Conservation (phyloP, 2,329 filamentous ascomycete genomes). For the Penicillium sp. region DNA sequence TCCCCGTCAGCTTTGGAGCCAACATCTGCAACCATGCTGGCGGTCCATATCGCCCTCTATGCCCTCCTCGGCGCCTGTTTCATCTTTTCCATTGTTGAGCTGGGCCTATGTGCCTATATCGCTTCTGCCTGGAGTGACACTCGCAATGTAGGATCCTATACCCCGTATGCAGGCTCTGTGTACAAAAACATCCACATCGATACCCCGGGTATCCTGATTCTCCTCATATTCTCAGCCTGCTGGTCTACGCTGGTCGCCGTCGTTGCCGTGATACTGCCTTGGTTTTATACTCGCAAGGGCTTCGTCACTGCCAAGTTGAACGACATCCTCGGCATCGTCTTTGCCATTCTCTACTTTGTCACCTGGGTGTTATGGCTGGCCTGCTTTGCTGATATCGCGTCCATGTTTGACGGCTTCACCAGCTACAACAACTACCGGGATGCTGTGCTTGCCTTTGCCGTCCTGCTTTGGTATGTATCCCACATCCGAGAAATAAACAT, state of each 20-base stretch:
- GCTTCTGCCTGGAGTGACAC: constrained; percentile 6
- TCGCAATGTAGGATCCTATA: constrained; percentile 1
- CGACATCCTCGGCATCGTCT: constrained; percentile 17
- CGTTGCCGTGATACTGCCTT: constrained; percentile 21
- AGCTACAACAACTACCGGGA: constrained; percentile 16
- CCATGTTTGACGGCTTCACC: constrained; percentile 6
- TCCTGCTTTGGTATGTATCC: constrained; percentile 25
- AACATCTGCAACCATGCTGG: constrained; percentile 13
- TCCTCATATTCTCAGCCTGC: constrained; percentile 24
- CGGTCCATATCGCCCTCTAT: constrained; percentile 24
- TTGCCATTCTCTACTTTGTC: constrained; percentile 24
- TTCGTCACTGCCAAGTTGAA: constrained; percentile 17
- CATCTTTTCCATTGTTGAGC: constrained; percentile 26
- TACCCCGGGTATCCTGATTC: constrained; percentile 21
- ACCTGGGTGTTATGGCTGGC: constrained; percentile 33
- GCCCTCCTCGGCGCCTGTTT: constrained; percentile 23
- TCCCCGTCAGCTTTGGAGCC: neutral
- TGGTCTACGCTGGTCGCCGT: constrained; percentile 27
- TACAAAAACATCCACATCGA: constrained; percentile 11
- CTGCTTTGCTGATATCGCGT: constrained; percentile 27
- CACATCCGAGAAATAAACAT: neutral
- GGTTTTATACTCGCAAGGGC: constrained; percentile 17
- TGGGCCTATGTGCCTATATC: constrained; percentile 26
- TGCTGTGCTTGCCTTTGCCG: constrained; percentile 28
- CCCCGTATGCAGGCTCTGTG: constrained; percentile 3